These are phyloP conservation scores for Xylariaceae sp. DNA, from an alignment of 2,329 filamentous ascomycete genomes.

Conservation along the genomic window DNA sequence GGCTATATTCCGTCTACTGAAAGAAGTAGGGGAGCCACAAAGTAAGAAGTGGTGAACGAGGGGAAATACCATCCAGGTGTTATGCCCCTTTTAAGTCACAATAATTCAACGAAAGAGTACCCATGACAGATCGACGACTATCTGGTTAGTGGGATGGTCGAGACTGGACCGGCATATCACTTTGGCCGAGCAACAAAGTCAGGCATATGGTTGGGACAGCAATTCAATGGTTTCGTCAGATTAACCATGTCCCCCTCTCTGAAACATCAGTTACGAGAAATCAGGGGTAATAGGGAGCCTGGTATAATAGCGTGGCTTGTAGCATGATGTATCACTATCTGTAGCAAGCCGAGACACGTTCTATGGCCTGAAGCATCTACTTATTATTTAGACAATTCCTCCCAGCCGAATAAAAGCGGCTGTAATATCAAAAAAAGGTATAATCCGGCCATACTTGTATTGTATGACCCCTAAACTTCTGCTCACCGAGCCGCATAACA, in stretches of 20 bases:
- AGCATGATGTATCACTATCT: constrained; percentile 7
- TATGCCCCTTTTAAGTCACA: background rate
- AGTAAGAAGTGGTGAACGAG: background rate
- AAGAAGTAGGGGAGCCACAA: background rate
- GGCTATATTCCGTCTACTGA: background rate
- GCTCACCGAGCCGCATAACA: background rate
- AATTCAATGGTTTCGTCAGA: background rate
- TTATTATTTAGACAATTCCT: background rate
- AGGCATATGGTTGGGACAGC: too few species aligned
- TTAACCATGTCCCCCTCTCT: background rate
- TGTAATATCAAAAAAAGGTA: constrained; percentile 2
- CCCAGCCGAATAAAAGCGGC: constrained; percentile 9
- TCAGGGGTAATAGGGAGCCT: background rate
- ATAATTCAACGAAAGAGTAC: background rate
- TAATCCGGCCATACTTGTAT: constrained; percentile 10
- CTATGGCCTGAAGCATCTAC: background rate
- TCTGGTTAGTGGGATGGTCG: too few species aligned
- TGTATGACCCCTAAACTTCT: constrained; percentile 11
- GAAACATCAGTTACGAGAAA: background rate
- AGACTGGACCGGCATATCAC: too few species aligned
- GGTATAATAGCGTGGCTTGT: background rate
- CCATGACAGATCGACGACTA: too few species aligned
- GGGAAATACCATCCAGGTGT: background rate
- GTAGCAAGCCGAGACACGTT: constrained; percentile 1
- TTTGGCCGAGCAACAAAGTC: too few species aligned